These are phyloP conservation scores for Nakazawaea laoshanensis DNA, from an alignment of 805 yeast genomes.

Conservation along the genomic window DNA sequence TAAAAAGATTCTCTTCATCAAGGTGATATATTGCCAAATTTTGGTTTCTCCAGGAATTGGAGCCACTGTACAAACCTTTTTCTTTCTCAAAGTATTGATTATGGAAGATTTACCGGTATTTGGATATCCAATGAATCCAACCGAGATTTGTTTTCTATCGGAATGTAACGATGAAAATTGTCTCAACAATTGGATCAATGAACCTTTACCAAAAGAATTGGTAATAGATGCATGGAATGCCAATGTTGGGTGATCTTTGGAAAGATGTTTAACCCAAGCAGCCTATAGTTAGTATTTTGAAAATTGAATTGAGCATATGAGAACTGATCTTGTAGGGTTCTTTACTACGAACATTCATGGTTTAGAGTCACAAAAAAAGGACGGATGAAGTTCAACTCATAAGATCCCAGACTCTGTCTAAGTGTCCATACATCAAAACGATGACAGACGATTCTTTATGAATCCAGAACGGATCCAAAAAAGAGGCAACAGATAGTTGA, in stretches of 20 bases:
- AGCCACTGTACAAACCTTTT: slow-evolving; percentile 95
- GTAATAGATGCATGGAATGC: slow-evolving; percentile 98
- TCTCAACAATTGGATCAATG: slow-evolving; percentile 84
- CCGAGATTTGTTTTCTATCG: slow-evolving; percentile 93
- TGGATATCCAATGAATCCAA: slow-evolving; percentile 96
- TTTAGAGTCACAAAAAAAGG: too few species aligned
- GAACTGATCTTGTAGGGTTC: slow-evolving; percentile 85
- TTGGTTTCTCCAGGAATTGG: slow-evolving; percentile 99
- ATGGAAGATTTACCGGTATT: slow-evolving; percentile 97
- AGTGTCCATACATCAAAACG: slow-evolving; percentile 35
- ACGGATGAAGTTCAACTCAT: slow-evolving; percentile 69
- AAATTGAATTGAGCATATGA: too few species aligned
- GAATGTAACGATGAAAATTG: slow-evolving; percentile 87
- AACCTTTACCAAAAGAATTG: slow-evolving; percentile 96
- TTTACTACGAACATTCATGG: slow-evolving; percentile 76
- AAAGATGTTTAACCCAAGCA: slow-evolving; percentile 95
- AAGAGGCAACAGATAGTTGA: slow-evolving; percentile 44
- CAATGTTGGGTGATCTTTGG: slow-evolving; percentile 86
- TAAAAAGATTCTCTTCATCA: slow-evolving; percentile 90
- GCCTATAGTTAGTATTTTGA: slow-evolving; percentile 54
- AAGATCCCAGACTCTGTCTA: slow-evolving; percentile 41
- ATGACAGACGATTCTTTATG: slow-evolving; percentile 27
- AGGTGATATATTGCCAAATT: slow-evolving; percentile 97
- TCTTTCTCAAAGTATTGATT: slow-evolving; percentile 85
- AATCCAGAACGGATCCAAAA: slow-evolving; percentile 38